Evolutionary conservation across 2,329 filamentous ascomycete genomes (phyloP), one percentile per base, ranked within the genome.

Genomic region (Diaporthe batatas): DNA sequence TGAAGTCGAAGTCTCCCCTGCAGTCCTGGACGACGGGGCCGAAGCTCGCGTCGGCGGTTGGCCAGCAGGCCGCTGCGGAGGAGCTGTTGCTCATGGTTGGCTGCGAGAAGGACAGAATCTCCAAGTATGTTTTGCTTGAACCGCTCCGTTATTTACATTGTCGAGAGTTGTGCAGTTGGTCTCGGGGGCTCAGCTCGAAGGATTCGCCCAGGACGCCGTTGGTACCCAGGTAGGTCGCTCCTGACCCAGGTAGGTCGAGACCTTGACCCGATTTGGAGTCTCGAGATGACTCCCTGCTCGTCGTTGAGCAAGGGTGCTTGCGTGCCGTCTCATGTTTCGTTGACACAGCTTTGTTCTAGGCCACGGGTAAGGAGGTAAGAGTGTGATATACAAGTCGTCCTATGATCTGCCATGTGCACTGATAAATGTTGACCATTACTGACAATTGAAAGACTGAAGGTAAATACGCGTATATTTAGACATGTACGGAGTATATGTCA

Each of bases 1-100:
- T 86, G 59, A 88, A 85, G 77, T 90, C 88, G 70, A 86, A 86
- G 21, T 83, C 78, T 2, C 62, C 47, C 51, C 83, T 80, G 25
- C 84, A 80, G 75, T 86, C 84, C 29, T 84, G 79, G 32, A 67
- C 32, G 73, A 86, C 84, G 49, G 87, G 82, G 21, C 80, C 82
- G 65, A 86, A 84, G 16, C 89, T 82, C 49, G 84, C 79, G 4
- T 82, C 79, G 3, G 73, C 65, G 47, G 71, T 72, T 23, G 71
- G 71, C 47, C 68, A 72, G 71, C 71, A 72, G 54, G 64, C 71
- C 51, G 54, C 64, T 3, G 71, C 21, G 44, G 71, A 65, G 12
- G 71, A 70, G 18, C 34, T 39, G 65, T 70, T 65, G 55, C 54
- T 72, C 71, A 72, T 72, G 64, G 32, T 29, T 32, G 47, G 47